These are phyloP conservation scores for Pleoardoris graminearum DNA, from an alignment of 2,329 filamentous ascomycete species.

Conservation along the genomic window DNA sequence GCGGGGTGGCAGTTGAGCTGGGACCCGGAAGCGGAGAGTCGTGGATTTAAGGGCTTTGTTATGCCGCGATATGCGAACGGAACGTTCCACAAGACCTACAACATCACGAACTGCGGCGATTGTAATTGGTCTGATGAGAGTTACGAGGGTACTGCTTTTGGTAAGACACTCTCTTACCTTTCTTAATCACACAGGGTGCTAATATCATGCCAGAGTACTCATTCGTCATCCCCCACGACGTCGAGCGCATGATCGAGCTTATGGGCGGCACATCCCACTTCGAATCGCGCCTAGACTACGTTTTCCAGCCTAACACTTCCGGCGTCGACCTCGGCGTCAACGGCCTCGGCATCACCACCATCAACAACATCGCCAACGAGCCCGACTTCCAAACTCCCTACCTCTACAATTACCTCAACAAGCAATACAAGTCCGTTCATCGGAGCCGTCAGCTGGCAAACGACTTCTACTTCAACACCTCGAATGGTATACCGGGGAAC, in stretches of 20 bases:
- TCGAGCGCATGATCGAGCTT: slow-evolving; percentile 47
- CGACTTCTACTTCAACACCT: slow-evolving; percentile 47
- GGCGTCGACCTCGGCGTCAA: slow-evolving; percentile 43
- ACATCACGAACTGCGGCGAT: slow-evolving; percentile 48
- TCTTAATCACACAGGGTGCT: not conserved
- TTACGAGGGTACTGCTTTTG: slow-evolving; percentile 50
- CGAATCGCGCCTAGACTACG: slow-evolving; percentile 47
- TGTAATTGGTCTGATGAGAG: slow-evolving; percentile 49
- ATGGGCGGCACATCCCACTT: slow-evolving; percentile 48
- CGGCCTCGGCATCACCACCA: slow-evolving; percentile 41
- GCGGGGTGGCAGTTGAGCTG: slow-evolving; percentile 50
- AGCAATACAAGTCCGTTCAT: slow-evolving; percentile 43
- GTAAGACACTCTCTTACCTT: slow-evolving; percentile 10
- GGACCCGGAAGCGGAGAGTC: slow-evolving; percentile 42
- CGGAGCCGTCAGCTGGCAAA: slow-evolving; percentile 42
- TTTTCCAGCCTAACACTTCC: slow-evolving; percentile 46
- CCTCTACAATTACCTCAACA: slow-evolving; percentile 49
- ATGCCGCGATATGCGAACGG: slow-evolving; percentile 44
- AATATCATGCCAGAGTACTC: slow-evolving; percentile 42
- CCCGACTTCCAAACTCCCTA: slow-evolving; percentile 48
- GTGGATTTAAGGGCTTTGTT: slow-evolving; percentile 44
- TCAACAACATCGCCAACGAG: slow-evolving; percentile 47
- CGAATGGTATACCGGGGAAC: slow-evolving; percentile 51
- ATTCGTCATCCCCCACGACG: slow-evolving; percentile 50
- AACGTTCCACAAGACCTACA: slow-evolving; percentile 45